Evolutionary conservation across 768 basidiomycete genomes (phyloP).

Genomic region (Psilocybe azurescens): DNA sequence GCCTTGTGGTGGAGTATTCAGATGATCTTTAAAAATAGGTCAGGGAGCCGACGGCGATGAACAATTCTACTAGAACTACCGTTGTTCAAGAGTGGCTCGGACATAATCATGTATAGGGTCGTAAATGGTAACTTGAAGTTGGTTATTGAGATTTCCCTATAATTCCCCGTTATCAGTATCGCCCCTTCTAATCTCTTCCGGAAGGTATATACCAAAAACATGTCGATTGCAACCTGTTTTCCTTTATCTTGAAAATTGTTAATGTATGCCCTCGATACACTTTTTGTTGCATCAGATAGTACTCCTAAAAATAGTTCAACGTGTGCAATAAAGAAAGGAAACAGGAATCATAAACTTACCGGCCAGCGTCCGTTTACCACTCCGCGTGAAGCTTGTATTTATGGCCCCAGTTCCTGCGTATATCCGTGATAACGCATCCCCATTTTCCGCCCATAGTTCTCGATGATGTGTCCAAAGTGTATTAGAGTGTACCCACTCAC

Average conservation of each 20-base stretch:
- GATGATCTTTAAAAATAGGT: conserved; percentile 49
- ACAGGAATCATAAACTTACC: conserved; percentile 44
- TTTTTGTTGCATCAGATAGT: conserved; percentile 95
- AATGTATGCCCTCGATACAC: conserved; percentile 94
- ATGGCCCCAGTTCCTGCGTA: conserved; percentile 94
- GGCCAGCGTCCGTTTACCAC: conserved; percentile 91
- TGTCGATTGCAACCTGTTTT: conserved; percentile 94
- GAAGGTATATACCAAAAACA: conserved; percentile 74
- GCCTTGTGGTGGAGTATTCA: conserved; percentile 84
- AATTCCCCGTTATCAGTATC: conserved; percentile 5
- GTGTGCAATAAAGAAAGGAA: conserved; percentile 10
- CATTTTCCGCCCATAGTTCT: conserved; percentile 97
- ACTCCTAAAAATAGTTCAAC: conserved; percentile 57
- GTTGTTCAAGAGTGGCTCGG: conserved; percentile 66
- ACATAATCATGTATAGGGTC: conserved; percentile 94
- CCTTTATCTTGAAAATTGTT: conserved; percentile 97
- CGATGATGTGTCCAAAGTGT: conserved; percentile 87
- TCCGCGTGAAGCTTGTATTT: conserved; percentile 95
- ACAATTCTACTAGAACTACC: conserved; percentile 45
- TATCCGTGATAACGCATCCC: conserved; percentile 89
- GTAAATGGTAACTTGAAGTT: conserved; percentile 87
- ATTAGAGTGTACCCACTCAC: conserved; percentile 73
- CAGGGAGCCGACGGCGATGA: conserved; percentile 19
- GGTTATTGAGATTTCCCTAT: conserved; percentile 93
- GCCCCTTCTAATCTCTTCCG: background rate